These are phyloP conservation scores for Xylaria scruposa DNA, from an alignment of 495 filamentous ascomycete species.

Conservation along the genomic window DNA sequence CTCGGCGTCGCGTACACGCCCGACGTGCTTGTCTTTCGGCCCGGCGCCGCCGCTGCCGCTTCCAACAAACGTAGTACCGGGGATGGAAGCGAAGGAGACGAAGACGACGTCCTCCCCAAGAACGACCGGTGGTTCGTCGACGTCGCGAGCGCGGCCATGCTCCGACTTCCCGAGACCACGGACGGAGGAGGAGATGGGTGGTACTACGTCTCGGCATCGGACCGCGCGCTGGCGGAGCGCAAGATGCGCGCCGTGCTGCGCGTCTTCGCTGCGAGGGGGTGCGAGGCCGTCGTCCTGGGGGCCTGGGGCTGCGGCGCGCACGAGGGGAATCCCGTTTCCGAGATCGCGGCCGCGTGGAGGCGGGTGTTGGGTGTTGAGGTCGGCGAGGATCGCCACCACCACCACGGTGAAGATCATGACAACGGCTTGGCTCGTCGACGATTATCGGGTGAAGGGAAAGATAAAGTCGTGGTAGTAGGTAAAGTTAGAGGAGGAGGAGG, in stretches of 20 bases:
- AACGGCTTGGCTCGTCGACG: neutral
- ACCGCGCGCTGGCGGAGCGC: conserved; percentile 58
- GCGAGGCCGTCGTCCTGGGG: conserved; percentile 65
- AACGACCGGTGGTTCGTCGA: conserved; percentile 57
- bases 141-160: conserved; percentile 65
- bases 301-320: conserved; percentile 75
- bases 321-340: conserved; percentile 61
- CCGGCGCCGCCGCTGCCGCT: too few relatives aligned
- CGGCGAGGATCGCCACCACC: conserved; percentile 11
- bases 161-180: conserved; percentile 50
- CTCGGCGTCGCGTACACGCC: conserved; percentile 64
- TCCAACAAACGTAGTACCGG: too few relatives aligned
- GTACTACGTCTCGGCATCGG: conserved; percentile 34
- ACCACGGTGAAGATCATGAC: conserved; percentile 26
- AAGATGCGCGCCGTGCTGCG: conserved; percentile 69
- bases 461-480: neutral
- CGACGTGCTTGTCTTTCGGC: conserved; percentile 46
- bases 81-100: conserved; percentile 35
- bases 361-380: conserved; percentile 52
- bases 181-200: neutral
- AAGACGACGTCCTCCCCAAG: conserved; percentile 41
- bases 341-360: conserved; percentile 68
- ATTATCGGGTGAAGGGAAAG: neutral
- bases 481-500: neutral
- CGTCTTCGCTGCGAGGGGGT: conserved; percentile 57